These are phyloP conservation scores for Quercus wislizeni DNA, from an alignment of 306 rosid genomes.

Conservation along the genomic window DNA sequence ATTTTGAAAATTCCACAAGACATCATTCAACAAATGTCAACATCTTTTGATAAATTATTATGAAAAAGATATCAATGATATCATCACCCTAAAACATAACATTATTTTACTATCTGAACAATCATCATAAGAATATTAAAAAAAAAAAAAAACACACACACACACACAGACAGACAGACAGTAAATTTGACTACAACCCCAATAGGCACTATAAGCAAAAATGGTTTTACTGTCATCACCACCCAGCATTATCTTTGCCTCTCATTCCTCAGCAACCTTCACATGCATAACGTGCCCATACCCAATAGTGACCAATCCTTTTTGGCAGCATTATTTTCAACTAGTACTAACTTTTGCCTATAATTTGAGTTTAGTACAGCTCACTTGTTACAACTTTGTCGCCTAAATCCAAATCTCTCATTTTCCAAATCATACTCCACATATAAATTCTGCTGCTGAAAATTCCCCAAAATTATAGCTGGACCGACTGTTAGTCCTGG, in stretches of 20 bases:
- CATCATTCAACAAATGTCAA: neutral
- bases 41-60: neutral
- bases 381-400: conserved; percentile 40
- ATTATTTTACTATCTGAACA: neutral
- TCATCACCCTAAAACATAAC: too few species aligned
- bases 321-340: neutral
- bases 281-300: neutral
- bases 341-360: neutral
- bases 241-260: neutral
- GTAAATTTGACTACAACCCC: too few species aligned
- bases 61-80: neutral
- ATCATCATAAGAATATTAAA: neutral
- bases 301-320: neutral
- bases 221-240: neutral
- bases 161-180: too few species aligned
- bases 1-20: too few species aligned
- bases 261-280: neutral
- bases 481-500: conserved; percentile 46
- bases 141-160: too few species aligned
- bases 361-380: too few species aligned
- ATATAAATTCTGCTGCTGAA: conserved; percentile 74
- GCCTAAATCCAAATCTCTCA: conserved; percentile 60
- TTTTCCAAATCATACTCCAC: conserved; percentile 75
- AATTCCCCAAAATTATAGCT: conserved; percentile 72
- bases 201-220: too few species aligned